Conservation (phyloP, 2,329 filamentous ascomycete genomes). For the Aureobasidium namibiae region DNA sequence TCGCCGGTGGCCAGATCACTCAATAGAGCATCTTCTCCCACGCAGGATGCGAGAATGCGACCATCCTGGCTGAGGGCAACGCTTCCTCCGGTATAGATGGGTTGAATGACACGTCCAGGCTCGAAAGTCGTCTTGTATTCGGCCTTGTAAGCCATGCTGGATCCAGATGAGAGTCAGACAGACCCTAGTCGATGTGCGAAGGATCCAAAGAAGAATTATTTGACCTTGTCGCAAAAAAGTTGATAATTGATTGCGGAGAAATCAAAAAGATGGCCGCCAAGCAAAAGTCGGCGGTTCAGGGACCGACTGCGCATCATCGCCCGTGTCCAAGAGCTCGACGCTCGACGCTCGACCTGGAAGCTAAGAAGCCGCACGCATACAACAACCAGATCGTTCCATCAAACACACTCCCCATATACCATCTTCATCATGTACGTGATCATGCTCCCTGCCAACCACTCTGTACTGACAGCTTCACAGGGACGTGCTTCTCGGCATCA, state of each 20-base stretch:
- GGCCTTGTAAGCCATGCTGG: conserved; percentile 45
- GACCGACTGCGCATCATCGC: conserved; percentile 2
- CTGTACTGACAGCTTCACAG: conserved; percentile 47
- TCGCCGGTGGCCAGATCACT: conserved; percentile 76
- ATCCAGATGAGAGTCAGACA: neutral
- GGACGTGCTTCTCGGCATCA: conserved; percentile 97
- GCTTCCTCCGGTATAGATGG: conserved; percentile 88
- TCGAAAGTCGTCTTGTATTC: conserved; percentile 81
- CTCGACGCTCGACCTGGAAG: conserved; percentile 1
- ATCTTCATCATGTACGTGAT: conserved; percentile 9
- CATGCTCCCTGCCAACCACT: conserved; percentile 20
- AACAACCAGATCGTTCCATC: neutral
- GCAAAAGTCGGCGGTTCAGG: neutral
- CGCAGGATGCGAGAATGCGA: conserved; percentile 72
- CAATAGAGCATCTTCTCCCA: conserved; percentile 87
- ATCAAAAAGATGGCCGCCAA: conserved; percentile 5
- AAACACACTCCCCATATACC: neutral
- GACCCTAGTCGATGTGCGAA: neutral
- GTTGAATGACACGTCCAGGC: conserved; percentile 71
- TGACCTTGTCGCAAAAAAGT: conserved; percentile 4
- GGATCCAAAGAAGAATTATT: neutral
- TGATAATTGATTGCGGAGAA: neutral
- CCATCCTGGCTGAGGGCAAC: conserved; percentile 76
- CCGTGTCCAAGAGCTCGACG: neutral
- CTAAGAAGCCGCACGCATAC: neutral